Evolutionary conservation across 805 yeast species (phyloP).

Genomic region (Ogataea glucozyma): DNA sequence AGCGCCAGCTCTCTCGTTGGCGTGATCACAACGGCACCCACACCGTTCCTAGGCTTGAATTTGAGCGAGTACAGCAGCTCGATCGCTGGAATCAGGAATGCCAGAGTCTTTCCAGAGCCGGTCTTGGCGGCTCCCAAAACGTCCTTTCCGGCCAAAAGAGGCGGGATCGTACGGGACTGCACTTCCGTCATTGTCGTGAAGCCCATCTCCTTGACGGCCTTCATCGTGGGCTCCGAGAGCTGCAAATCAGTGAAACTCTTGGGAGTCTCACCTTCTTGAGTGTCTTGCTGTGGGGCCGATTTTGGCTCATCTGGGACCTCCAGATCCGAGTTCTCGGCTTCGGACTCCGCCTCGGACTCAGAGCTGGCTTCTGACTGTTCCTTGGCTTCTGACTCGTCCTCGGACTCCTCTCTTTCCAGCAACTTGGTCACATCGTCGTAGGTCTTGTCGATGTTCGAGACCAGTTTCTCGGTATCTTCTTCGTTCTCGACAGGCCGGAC

Average conservation of each 20-base stretch:
- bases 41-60: constrained; percentile 97
- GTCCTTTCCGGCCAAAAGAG: constrained; percentile 93
- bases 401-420: constrained; percentile 28
- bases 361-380: constrained; percentile 31
- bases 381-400: constrained; percentile 23
- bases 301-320: constrained; percentile 25
- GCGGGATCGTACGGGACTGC: constrained; percentile 95
- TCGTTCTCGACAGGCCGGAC: constrained; percentile 12
- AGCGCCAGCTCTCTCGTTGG: constrained; percentile 98
- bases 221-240: constrained; percentile 77
- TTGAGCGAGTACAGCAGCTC: constrained; percentile 86
- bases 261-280: constrained; percentile 18
- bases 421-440: constrained; percentile 58
- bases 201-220: constrained; percentile 86
- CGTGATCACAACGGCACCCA: constrained; percentile 92
- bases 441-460: constrained; percentile 57
- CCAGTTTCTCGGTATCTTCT: constrained; percentile 43
- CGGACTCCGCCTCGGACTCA: constrained; percentile 14
- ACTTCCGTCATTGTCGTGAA: constrained; percentile 91
- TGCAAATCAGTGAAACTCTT: constrained; percentile 51
- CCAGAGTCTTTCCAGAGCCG: constrained; percentile 97
- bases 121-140: constrained; percentile 99
- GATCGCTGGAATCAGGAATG: constrained; percentile 93
- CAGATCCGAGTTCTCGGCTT: constrained; percentile 33
- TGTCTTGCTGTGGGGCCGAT: constrained; percentile 35